Evolutionary conservation across 352 stramenopile species (phyloP).

Genomic region (Phytophthora pinifolia): DNA sequence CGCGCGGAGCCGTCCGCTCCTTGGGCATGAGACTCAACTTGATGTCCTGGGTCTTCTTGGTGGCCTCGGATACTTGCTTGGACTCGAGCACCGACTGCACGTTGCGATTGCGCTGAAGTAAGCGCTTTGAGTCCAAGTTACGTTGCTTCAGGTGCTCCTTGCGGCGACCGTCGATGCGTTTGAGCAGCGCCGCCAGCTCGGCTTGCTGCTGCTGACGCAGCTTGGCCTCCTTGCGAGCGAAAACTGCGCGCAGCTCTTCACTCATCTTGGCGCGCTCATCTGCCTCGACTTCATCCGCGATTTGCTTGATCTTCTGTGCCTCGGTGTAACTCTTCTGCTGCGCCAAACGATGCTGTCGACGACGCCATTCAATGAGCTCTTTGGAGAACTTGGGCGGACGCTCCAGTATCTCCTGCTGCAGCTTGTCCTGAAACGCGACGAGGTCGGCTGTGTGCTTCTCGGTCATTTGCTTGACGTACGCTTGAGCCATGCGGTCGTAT

Average conservation of each 20-base stretch:
- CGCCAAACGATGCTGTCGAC: conserved; percentile 92
- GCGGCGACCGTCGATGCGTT: conserved; percentile 92
- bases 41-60: conserved; percentile 79
- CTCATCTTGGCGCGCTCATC: conserved; percentile 91
- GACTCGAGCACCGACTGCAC: conserved; percentile 93
- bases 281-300: conserved; percentile 93
- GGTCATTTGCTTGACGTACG: conserved; percentile 95
- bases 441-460: conserved; percentile 89
- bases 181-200: conserved; percentile 92
- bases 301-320: conserved; percentile 95
- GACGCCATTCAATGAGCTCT: conserved; percentile 94
- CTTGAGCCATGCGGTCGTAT: conserved; percentile 93
- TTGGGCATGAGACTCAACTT: conserved; percentile 78
- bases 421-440: conserved; percentile 85
- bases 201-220: conserved; percentile 92
- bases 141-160: conserved; percentile 95
- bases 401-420: conserved; percentile 88
- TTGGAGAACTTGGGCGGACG: conserved; percentile 92
- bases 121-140: conserved; percentile 91
- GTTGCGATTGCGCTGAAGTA: conserved; percentile 96
- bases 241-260: conserved; percentile 71
- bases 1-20: conserved; percentile 45
- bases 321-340: conserved; percentile 94
- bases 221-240: conserved; percentile 88
- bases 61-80: conserved; percentile 87